Percentiles rank a stretch among this genome's conserved stretches.
phyloP scores from a whole-genome alignment of 2,329 filamentous ascomycete genomes.

The Paramyrothecium sp. region DNA sequence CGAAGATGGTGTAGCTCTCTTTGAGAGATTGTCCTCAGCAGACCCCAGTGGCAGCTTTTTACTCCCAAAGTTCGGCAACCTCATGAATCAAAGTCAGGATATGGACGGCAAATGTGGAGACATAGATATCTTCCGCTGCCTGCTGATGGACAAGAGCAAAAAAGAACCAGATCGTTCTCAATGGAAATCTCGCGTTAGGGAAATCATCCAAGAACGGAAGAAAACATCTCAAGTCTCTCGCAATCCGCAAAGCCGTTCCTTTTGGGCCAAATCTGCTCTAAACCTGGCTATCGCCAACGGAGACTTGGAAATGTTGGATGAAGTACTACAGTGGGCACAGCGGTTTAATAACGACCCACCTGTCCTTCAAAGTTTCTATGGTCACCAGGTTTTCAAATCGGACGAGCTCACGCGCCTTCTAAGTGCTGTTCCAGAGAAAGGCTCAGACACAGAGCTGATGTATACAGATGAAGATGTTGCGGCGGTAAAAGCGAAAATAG shows the following conservation, averaged over 20 bases:
- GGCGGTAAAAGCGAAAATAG: slow-evolving; percentile 1
- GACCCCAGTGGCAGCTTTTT: slow-evolving; percentile 15
- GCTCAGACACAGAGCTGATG: neutral
- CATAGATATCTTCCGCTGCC: slow-evolving; percentile 8
- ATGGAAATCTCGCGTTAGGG: slow-evolving; percentile 12
- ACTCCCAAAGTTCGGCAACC: neutral
- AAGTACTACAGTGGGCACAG: slow-evolving; percentile 22
- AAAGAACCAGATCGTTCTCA: slow-evolving; percentile 1
- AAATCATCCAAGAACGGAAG: slow-evolving; percentile 16
- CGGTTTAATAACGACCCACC: slow-evolving; percentile 26
- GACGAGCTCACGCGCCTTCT: slow-evolving; percentile 16
- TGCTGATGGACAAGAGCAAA: slow-evolving; percentile 11
- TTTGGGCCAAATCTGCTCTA: slow-evolving; percentile 24
- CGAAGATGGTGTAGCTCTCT: slow-evolving; percentile 9
- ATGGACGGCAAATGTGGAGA: slow-evolving; percentile 8
- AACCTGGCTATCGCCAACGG: slow-evolving; percentile 21
- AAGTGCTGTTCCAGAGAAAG: slow-evolving; percentile 9
- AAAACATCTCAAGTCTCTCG: slow-evolving; percentile 18
- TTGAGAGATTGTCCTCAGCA: slow-evolving; percentile 12
- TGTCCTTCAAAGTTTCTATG: slow-evolving; percentile 13
- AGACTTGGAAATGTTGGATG: slow-evolving; percentile 16
- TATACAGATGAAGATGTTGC: neutral
- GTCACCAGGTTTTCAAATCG: slow-evolving; percentile 2
- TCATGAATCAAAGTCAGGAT: slow-evolving; percentile 3
- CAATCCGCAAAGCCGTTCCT: slow-evolving; percentile 15